A percentile compares a stretch with the other conserved stretches of the same genome.
phyloP scores from a whole-genome alignment of 225 moss, liverwort and hornwort genomes.

The Marchantia polymorpha region DNA sequence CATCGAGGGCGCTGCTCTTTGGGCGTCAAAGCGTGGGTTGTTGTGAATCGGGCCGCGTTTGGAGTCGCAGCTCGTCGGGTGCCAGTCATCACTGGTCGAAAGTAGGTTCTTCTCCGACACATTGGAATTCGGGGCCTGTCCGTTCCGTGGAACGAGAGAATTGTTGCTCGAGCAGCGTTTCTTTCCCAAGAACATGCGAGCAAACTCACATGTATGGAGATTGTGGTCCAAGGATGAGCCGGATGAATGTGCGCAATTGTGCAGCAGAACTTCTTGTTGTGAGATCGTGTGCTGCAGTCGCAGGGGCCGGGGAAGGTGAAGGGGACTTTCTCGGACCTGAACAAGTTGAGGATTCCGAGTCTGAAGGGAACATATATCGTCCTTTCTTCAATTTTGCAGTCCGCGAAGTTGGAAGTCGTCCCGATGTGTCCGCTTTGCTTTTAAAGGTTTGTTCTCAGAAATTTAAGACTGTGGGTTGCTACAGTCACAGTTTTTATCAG shows the following conservation, averaged over 20 bases:
- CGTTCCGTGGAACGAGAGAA: background rate
- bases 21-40: too few species aligned
- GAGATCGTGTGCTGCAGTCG: conserved; percentile 1
- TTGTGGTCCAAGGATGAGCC: background rate
- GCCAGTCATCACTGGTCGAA: too few species aligned
- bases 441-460: conserved; percentile 27
- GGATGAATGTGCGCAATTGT: background rate
- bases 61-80: too few species aligned
- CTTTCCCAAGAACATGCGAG: background rate
- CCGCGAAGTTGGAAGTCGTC: conserved; percentile 28
- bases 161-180: background rate
- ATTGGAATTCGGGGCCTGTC: background rate
- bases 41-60: too few species aligned
- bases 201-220: background rate
- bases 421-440: conserved; percentile 31
- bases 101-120: too few species aligned
- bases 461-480: background rate
- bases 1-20: too few species aligned
- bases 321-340: background rate
- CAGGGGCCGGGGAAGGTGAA: conserved; percentile 7
- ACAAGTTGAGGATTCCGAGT: background rate
- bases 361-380: conserved; percentile 25
- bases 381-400: conserved; percentile 40
- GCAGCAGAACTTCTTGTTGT: background rate
- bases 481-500: background rate